Conservation (phyloP, 805 yeast genomes). For the Yamadazyma sp. region DNA sequence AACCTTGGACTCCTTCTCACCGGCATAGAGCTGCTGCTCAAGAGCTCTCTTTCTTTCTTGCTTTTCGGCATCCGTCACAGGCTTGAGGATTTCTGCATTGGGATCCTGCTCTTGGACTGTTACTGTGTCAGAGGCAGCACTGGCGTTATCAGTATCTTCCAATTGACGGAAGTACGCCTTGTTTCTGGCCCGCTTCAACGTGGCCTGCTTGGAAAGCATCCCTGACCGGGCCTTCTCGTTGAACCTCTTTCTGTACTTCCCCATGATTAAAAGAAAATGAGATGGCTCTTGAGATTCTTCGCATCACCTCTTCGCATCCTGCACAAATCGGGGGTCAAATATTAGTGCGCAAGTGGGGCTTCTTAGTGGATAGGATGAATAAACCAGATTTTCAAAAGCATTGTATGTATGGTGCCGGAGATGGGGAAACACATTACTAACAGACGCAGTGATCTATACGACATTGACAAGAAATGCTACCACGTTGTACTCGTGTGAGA, state of each 20-base stretch:
- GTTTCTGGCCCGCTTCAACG: constrained; percentile 64
- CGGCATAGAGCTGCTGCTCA: constrained; percentile 53
- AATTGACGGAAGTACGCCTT: constrained; percentile 60
- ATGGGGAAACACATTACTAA: constrained; percentile 16
- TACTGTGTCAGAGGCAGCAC: constrained; percentile 8
- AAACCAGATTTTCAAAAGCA: constrained; percentile 22
- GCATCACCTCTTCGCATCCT: too few relatives aligned
- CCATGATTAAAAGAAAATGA: constrained; percentile 63
- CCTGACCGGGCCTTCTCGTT: constrained; percentile 87
- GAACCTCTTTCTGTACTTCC: constrained; percentile 75
- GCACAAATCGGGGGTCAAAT: too few relatives aligned
- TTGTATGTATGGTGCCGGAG: constrained; percentile 19
- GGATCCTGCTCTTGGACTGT: constrained; percentile 36
- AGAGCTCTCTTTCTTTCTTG: constrained; percentile 63
- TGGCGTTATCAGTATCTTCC: constrained; percentile 19
- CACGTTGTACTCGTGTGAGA: constrained; percentile 58
- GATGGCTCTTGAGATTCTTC: too few relatives aligned
- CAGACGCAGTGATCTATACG: constrained; percentile 44
- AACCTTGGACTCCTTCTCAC: constrained; percentile 59
- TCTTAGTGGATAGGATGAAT: too few relatives aligned
- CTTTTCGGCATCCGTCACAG: constrained; percentile 64
- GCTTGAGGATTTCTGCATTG: constrained; percentile 61
- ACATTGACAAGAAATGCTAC: constrained; percentile 56
- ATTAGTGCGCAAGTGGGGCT: too few relatives aligned
- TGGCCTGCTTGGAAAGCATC: constrained; percentile 75